These are phyloP conservation scores for Sanghuangporus sanghuang DNA, from an alignment of 1,284 basidiomycete genomes.

Conservation along the genomic window DNA sequence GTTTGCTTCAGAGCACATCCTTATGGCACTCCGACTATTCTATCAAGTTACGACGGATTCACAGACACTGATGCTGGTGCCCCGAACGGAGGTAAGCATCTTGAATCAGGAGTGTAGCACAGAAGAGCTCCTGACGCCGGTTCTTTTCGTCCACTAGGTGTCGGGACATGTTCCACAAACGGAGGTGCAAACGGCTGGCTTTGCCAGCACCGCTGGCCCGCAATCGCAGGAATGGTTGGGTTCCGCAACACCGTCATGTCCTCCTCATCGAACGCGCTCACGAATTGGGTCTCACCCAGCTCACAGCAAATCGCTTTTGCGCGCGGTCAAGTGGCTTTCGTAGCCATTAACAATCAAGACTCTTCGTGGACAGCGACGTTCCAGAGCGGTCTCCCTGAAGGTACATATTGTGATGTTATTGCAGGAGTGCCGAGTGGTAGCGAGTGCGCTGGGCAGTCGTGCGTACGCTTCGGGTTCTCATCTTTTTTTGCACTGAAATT, in stretches of 20 bases:
- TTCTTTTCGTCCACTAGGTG: slow-evolving; percentile 29
- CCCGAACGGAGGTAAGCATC: slow-evolving; percentile 42
- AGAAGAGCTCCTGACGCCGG: neutral
- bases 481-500: neutral
- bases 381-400: slow-evolving; percentile 48
- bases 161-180: slow-evolving; percentile 49
- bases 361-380: slow-evolving; percentile 50
- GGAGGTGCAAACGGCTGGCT: slow-evolving; percentile 52
- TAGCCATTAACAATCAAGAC: slow-evolving; percentile 62
- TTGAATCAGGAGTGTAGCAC: neutral
- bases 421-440: slow-evolving; percentile 36
- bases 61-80: slow-evolving; percentile 47
- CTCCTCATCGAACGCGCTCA: slow-evolving; percentile 29
- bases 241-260: slow-evolving; percentile 52
- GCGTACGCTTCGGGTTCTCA: slow-evolving; percentile 22
- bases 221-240: slow-evolving; percentile 56
- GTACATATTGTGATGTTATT: slow-evolving; percentile 61
- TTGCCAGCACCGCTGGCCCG: slow-evolving; percentile 59
- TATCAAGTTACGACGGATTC: slow-evolving; percentile 54
- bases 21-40: slow-evolving; percentile 59
- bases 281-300: slow-evolving; percentile 52
- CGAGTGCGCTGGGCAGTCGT: slow-evolving; percentile 47
- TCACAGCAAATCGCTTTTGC: slow-evolving; percentile 59
- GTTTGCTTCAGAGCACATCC: slow-evolving; percentile 40
- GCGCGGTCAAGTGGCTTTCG: slow-evolving; percentile 35